These are phyloP conservation scores for Davidsoniella australis DNA, from an alignment of 2,329 filamentous ascomycete genomes.

Conservation along the genomic window DNA sequence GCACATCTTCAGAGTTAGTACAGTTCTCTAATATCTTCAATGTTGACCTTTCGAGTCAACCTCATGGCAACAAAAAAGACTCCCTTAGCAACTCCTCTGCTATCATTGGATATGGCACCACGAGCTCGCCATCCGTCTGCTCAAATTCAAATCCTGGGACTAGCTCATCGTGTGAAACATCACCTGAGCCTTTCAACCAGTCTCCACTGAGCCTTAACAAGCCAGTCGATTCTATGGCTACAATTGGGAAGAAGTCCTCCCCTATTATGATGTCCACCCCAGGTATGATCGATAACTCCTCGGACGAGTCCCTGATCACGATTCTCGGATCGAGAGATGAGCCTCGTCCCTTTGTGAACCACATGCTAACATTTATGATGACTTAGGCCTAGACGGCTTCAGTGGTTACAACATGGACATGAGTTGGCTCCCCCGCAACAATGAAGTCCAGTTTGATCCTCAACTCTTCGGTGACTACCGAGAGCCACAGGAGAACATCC, in stretches of 20 bases:
- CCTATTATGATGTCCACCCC: conserved; percentile 18
- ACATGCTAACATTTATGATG: conserved; percentile 11
- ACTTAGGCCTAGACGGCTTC: conserved; percentile 10
- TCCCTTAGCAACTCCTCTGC: neutral
- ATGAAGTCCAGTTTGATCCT: conserved; percentile 75
- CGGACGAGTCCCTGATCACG: neutral
- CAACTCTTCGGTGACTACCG: conserved; percentile 84
- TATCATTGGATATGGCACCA: conserved; percentile 27
- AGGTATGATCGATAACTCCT: conserved; percentile 6
- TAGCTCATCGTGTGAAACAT: conserved; percentile 56
- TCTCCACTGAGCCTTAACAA: conserved; percentile 48
- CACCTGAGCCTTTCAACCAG: conserved; percentile 57
- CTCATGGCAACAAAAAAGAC: neutral
- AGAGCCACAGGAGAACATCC: conserved; percentile 69
- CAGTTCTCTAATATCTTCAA: conserved; percentile 10
- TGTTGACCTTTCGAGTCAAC: neutral
- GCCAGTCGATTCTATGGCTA: conserved; percentile 42
- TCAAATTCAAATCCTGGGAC: conserved; percentile 42
- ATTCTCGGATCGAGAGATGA: conserved; percentile 7
- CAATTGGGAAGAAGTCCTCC: conserved; percentile 38
- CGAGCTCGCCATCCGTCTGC: conserved; percentile 47
- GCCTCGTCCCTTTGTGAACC: conserved; percentile 7
- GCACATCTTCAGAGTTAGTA: conserved; percentile 2
- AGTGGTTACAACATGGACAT: conserved; percentile 29
- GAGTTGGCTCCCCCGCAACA: conserved; percentile 64